Evolutionary conservation across 2,329 filamentous ascomycete species (phyloP), one percentile per base, ranked within the genome.

Genomic region (Ophiostoma fasciatum): DNA sequence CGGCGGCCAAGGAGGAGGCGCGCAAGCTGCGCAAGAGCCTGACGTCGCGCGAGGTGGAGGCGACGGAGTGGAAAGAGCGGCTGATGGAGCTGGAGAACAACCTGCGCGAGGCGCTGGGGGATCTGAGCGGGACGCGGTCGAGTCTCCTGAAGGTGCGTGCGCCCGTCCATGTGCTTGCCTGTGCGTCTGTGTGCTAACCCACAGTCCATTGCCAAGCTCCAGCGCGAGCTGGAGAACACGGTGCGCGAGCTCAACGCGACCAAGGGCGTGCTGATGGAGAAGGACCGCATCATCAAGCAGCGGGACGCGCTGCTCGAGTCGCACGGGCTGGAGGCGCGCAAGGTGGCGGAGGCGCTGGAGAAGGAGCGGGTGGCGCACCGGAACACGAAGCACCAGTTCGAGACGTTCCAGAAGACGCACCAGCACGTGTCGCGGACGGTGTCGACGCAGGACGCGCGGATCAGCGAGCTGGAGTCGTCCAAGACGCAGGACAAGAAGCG

Each of bases 61-160:
- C 84, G 8, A 77, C 76, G 9, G 81, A 85, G 45, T 94, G 83
- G 82, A 92, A 90, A 60, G 83, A 93, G 58, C 75, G 84, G 44
- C 66, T 94, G 34, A 75, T 84, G 54, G 87, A 94, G 55, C 68
- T 96, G 37, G 90, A 96, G 61, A 84, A 76, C 51, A 88, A 83
- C 50, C 66, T 98, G 45, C 73, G 87, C 29, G 81, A 88, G 51
- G 81, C 84, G 5, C 66, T 98, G 42, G 87, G 87, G 46, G 87
- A 94, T 58, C 68, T 88, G 39, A 82, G 82, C 48, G 85, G 84
- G 41, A 93, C 84, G 26, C 73, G 82, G 47, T 83, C 84, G 36
- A 87, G 79, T 48, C 65, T 96, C 38, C 73, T 96, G 45, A 82
- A 82, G 62, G 79, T 82, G 58, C 49, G 62, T 48, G n/a, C n/a